These are phyloP conservation scores for Paramarasmius palmivorus DNA, from an alignment of 1,284 basidiomycete genomes.

Conservation along the genomic window DNA sequence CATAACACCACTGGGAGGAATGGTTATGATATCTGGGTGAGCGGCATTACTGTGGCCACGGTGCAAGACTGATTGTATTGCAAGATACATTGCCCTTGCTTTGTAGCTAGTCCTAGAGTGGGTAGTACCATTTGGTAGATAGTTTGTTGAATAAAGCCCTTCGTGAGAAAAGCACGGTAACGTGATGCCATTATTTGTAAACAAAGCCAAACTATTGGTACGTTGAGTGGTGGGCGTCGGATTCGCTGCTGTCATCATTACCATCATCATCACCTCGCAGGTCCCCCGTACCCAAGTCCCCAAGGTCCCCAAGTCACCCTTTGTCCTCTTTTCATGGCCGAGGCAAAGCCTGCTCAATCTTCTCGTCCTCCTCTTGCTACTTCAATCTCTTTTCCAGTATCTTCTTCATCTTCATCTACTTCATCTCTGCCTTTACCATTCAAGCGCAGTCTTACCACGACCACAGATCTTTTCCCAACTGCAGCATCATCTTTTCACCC, in stretches of 20 bases:
- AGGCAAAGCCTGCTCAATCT: neutral
- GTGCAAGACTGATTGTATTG: neutral
- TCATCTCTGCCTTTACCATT: constrained; percentile 29
- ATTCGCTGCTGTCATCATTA: too few species aligned
- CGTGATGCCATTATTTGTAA: too few species aligned
- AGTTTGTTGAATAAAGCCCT: neutral
- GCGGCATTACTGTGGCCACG: constrained; percentile 22
- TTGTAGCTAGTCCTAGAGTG: constrained; percentile 31
- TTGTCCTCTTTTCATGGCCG: constrained; percentile 1
- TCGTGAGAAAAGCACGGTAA: constrained; percentile 1
- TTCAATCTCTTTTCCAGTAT: constrained; percentile 18
- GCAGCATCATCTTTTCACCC: constrained; percentile 55
- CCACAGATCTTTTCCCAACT: constrained; percentile 56
- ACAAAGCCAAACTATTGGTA: too few species aligned
- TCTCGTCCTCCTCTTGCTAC: constrained; percentile 16
- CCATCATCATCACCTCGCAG: too few species aligned
- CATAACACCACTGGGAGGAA: constrained; percentile 75
- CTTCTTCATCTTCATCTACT: constrained; percentile 19
- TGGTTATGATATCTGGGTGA: constrained; percentile 79
- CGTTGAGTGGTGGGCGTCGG: too few species aligned
- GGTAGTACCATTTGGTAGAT: neutral
- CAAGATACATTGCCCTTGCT: constrained; percentile 55
- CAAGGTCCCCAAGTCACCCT: neutral
- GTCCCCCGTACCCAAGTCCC: too few species aligned
- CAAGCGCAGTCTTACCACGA: constrained; percentile 50